Base-by-base conservation (phyloP, 495 filamentous ascomycete species). In the Lindgomyces ingoldianus region DNA sequence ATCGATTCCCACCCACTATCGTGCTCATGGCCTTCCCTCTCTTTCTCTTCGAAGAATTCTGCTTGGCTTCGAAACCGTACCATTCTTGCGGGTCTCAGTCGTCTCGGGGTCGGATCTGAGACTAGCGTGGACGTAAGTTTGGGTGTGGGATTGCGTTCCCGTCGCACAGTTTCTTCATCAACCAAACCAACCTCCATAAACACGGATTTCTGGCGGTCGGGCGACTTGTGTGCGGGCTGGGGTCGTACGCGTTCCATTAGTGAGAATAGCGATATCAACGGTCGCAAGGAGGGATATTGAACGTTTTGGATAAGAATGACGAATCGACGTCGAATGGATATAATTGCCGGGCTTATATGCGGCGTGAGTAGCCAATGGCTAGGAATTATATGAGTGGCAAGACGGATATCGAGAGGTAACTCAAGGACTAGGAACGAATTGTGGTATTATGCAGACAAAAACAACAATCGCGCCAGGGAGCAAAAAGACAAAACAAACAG, bases 51-150 rank as follows among this genome's bases (percentile, higher is more conserved):
- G 33, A 75, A 65, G 6, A 74, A 36, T 27, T 71, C 60, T 47
- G 66, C 47, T 47, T 62, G 26, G 49, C 72, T 74, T 24, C 65
- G 64, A 42, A 75, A 75, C 19, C 73, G 69, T 12, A 74, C 73
- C 41, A 56, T 68, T 51, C 56, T 61, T 16, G 45, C 44, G 6
- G 62, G 67, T 42, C 55, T 52, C 48, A 60, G 22, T 42, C 25
- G 44, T 11, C 24, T 55, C 51, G 60, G 24, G 14, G 29, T 29
- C 16, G 45, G 41, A 25, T 64, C 21, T 4, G 53, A 30, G 9
- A 60, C 48, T 18, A 67, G 27, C 18, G 27, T 41, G 1, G 53
- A 46, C 11, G 44, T 24, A 4, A n/a, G 14, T 6, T 6, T 39
- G 9, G 53, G 53, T 10, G 64, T 51, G 11, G 64, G 64, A 49